Base-by-base conservation (phyloP, 768 basidiomycete genomes). In the Phaffia tasmanica region DNA sequence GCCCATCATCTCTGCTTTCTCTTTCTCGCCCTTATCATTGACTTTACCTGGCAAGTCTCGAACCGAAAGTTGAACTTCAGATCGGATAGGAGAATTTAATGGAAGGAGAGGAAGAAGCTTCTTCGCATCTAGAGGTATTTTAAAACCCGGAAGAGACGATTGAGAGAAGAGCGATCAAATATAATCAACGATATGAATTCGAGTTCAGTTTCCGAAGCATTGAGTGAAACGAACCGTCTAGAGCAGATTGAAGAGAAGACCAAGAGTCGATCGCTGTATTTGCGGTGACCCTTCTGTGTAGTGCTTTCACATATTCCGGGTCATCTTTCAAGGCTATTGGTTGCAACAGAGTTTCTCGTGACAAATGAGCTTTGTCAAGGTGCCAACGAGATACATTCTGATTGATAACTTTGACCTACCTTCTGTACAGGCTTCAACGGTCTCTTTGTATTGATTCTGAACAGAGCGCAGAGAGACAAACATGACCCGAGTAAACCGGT, bases 1-100 rank as follows among this genome's bases (percentile, higher is more conserved):
- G 69, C 80, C 83, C 73, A 97, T 66, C 89, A 97, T 95, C 77
- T 98, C 94, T 1, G 82, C 81, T 55, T 87, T 92, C 77, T 97
- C 92, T 27, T 50, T 35, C 32, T 57, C 57, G 30, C 57, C 56
- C 70, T 78, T 80, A 76, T 90, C 87, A 77, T 86, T 85, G 48
- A 86, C 76, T 11, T 86, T 83, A 57, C 84, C 83, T 65, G 86
- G 85, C 21, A 98, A 75, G 2, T 18, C 8, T 1, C 46, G 46
- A 23, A 63, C 46, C 21, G 54, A 30, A 1, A 23, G 8, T 21
- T 47, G 27, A 73, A 73, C 6, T 75, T 75, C 9, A 89, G 78
- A 16, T 82, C 79, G 48, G 77, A 78, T 54, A 79, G 79, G 49
- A 83, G 78, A 25, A 83, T 80, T 2, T 76, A 71, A 64, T 86